Percentiles rank a stretch among this genome's conserved stretches.
Conservation (phyloP, 768 basidiomycete species). For the Symmetrospora coprosmae region DNA sequence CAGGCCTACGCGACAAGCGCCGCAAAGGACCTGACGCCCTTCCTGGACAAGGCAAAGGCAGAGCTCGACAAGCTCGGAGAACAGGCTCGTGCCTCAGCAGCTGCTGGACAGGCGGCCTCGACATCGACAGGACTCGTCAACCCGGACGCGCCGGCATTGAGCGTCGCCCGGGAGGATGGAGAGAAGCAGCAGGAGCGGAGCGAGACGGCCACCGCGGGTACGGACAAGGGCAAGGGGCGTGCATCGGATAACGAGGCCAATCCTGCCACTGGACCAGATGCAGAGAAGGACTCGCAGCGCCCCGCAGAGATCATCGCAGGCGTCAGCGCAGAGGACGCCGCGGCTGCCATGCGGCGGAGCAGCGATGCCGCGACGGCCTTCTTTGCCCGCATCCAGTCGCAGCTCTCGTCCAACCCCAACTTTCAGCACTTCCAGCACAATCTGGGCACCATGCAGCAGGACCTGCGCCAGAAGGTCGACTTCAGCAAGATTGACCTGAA, state of each 20-base stretch:
- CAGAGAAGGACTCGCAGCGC: no score
- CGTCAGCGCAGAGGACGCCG: no score
- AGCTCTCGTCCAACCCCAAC: slow-evolving; percentile 23
- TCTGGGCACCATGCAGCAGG: slow-evolving; percentile 21
- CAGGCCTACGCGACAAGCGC: slow-evolving; percentile 12
- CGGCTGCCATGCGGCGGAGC: neutral
- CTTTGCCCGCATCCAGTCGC: slow-evolving; percentile 20
- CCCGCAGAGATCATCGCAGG: no score
- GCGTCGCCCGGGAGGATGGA: neutral
- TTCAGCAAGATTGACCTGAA: slow-evolving; percentile 35
- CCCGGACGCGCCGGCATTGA: neutral
- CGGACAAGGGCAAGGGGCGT: no score
- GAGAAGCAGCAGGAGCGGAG: neutral
- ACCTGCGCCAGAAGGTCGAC: slow-evolving; percentile 19
- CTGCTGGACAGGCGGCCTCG: slow-evolving; percentile 20
- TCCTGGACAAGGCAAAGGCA: slow-evolving; percentile 23
- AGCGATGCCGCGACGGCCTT: slow-evolving; percentile 30
- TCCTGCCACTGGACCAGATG: no score
- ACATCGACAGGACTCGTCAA: neutral
- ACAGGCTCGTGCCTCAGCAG: slow-evolving; percentile 17
- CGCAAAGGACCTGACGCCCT: slow-evolving; percentile 20
- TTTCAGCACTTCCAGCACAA: slow-evolving; percentile 23
- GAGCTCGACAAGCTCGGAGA: slow-evolving; percentile 25
- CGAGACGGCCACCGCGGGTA: no score
- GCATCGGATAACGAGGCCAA: no score